These are phyloP conservation scores for Juncus inflexus DNA, from an alignment of 176 grass and related monocot species.

Conservation along the genomic window DNA sequence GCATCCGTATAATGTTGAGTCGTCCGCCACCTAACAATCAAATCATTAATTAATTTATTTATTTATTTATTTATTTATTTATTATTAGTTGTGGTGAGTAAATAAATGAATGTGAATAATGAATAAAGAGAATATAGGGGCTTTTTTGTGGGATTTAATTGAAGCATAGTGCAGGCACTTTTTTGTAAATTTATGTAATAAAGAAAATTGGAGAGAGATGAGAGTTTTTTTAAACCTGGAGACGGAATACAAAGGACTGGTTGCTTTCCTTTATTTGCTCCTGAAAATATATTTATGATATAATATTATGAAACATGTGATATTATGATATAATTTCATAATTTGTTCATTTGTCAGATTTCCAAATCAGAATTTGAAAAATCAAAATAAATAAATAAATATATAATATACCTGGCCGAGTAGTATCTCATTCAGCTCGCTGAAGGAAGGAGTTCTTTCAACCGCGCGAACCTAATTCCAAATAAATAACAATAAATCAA, in stretches of 20 bases:
- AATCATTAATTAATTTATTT: slow-evolving; percentile 8
- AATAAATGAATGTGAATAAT: not conserved
- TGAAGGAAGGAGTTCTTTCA: slow-evolving; percentile 95
- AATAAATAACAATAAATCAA: slow-evolving; percentile 9
- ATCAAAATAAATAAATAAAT: slow-evolving; percentile 13
- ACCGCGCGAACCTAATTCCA: slow-evolving; percentile 79
- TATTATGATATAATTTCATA: too few relatives aligned
- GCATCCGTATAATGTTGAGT: slow-evolving; percentile 94
- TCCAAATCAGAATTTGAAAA: not conserved
- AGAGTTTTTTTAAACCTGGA: slow-evolving; percentile 56
- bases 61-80: slow-evolving; percentile 5
- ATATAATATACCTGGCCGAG: slow-evolving; percentile 76
- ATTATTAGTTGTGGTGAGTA: too few relatives aligned
- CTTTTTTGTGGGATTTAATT: not conserved
- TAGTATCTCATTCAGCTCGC: slow-evolving; percentile 96
- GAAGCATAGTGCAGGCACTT: not conserved
- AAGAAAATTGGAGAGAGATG: too few relatives aligned
- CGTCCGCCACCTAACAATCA: slow-evolving; percentile 68
- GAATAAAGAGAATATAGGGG: not conserved
- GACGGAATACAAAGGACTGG: slow-evolving; percentile 94
- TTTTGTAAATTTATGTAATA: not conserved
- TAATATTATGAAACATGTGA: too few relatives aligned
- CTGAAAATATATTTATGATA: slow-evolving; percentile 39
- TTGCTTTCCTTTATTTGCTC: slow-evolving; percentile 96
- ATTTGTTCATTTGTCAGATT: too few relatives aligned